Conservation (phyloP, 1,284 basidiomycete genomes). For the Stygiomarasmius scandens region DNA sequence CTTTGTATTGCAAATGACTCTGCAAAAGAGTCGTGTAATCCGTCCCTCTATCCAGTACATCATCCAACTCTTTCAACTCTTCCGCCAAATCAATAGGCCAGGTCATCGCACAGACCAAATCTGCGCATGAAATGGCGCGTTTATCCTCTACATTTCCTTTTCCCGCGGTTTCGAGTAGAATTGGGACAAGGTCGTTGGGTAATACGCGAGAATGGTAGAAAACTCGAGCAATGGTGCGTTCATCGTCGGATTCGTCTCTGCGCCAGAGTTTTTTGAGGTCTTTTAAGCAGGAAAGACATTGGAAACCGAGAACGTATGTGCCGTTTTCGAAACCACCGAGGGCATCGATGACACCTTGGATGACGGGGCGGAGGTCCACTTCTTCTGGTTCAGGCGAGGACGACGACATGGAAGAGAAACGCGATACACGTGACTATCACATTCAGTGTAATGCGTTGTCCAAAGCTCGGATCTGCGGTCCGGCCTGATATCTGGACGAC, state of each 20-base stretch:
- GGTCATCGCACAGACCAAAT: constrained; percentile 92
- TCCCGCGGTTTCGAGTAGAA: constrained; percentile 79
- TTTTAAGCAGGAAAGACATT: no score
- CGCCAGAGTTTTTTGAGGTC: constrained; percentile 95
- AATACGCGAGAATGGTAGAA: constrained; percentile 85
- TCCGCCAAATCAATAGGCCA: constrained; percentile 95
- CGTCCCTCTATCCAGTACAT: constrained; percentile 71
- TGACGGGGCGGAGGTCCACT: no score
- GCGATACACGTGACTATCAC: constrained; percentile 51
- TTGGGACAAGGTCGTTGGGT: constrained; percentile 82
- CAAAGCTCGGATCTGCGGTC: constrained; percentile 15
- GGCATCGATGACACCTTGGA: constrained; percentile 74
- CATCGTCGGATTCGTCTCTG: constrained; percentile 93
- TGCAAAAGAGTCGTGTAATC: constrained; percentile 85
- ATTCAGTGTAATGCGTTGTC: constrained; percentile 23
- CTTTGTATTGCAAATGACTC: constrained; percentile 88
- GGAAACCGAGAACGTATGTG: no score
- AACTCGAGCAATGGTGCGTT: constrained; percentile 89
- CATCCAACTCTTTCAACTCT: constrained; percentile 88
- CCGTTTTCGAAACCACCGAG: constrained; percentile 73
- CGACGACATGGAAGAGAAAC: no score
- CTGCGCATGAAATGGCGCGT: constrained; percentile 83
- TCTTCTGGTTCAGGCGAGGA: no score
- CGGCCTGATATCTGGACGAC: constrained; percentile 12
- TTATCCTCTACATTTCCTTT: constrained; percentile 81